Evolutionary conservation across 495 filamentous ascomycete species (phyloP), one percentile per base, ranked within the genome.

Genomic region (Cenococcum geophilum): DNA sequence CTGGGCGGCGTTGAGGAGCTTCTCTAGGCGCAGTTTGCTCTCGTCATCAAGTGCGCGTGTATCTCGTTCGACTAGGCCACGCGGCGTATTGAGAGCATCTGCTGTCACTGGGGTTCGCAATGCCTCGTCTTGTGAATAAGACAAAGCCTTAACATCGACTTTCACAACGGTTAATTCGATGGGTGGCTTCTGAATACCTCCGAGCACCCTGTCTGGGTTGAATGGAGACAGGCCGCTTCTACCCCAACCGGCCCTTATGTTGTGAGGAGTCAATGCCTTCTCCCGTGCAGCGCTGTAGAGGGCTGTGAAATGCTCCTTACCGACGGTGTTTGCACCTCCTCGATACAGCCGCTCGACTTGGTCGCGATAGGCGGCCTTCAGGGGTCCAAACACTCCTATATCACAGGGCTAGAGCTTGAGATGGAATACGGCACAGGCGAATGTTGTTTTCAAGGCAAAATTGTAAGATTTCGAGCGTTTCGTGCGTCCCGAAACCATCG

Each of bases 361-460:
- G 10, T 47, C 20, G 42, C 42, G 42, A 47, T 47, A 47, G 3
- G 42, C 42, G 2, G 42, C 42, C 42, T 47, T 47, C 10, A 47
- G 20, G 2, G 42, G 42, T 4, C 42, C 20, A 47, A 12, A 12
- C 42, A 47, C 42, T 47, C 42, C 3, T 4, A 12, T 21, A 12
- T 53, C 22, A 49, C 27, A 34, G 34, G 43, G 57, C 12, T 54
- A 36, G n/a, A 55, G 37, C 42, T 47, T 47, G 27, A 32, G 27
- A 32, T 3, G 27, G 27, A 6, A 32, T 32, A 32, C 27, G 6
- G 6, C 27, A 32, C 27, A 32, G 6, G 27, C 2, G 27, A 6
- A 32, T 32, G 27, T 32, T 32, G 27, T 32, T 32, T 32, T 32
- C 6, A 32, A 32, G 6, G 27, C 27, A 32, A 32, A 3, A 32